A percentile compares a stretch with the other conserved stretches of the same genome.
phyloP scores from a whole-genome alignment of 768 basidiomycete species.

The Rhizopogon rudus region DNA sequence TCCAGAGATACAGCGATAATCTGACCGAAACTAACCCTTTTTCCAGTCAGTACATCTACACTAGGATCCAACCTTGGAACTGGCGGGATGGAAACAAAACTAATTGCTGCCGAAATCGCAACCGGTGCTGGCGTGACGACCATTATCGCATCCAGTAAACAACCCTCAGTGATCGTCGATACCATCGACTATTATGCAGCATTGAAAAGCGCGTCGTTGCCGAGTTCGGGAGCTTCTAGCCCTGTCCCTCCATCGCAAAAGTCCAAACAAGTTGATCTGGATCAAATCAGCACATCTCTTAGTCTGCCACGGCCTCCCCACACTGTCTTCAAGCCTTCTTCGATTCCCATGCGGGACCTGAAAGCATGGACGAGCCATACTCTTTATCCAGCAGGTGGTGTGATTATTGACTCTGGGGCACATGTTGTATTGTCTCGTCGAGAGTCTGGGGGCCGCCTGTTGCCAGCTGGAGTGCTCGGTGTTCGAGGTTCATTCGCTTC shows the following conservation, averaged over 20 bases:
- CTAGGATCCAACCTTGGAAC: slow-evolving; percentile 92
- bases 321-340: slow-evolving; percentile 79
- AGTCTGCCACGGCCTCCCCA: slow-evolving; percentile 61
- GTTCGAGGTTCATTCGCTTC: slow-evolving; percentile 89
- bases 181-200: slow-evolving; percentile 77
- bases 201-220: slow-evolving; percentile 31
- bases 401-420: slow-evolving; percentile 88
- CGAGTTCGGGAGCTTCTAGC: slow-evolving; percentile 27
- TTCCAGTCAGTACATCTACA: slow-evolving; percentile 83
- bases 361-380: slow-evolving; percentile 99
- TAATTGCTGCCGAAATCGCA: slow-evolving; percentile 97
- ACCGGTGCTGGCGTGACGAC: slow-evolving; percentile 94
- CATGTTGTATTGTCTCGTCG: slow-evolving; percentile 78
- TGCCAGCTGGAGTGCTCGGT: slow-evolving; percentile 88
- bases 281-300: slow-evolving; percentile 15
- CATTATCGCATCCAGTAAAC: slow-evolving; percentile 81
- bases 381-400: slow-evolving; percentile 79
- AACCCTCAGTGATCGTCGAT: slow-evolving; percentile 64
- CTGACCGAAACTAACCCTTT: background rate
- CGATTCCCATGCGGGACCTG: slow-evolving; percentile 72
- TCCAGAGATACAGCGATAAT: background rate
- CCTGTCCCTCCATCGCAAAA: slow-evolving; percentile 12
- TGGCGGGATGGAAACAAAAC: slow-evolving; percentile 98
- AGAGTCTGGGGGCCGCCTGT: slow-evolving; percentile 84
- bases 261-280: slow-evolving; percentile 19